Conservation (phyloP, 768 basidiomycete species). For the Gyrodon lividus region DNA sequence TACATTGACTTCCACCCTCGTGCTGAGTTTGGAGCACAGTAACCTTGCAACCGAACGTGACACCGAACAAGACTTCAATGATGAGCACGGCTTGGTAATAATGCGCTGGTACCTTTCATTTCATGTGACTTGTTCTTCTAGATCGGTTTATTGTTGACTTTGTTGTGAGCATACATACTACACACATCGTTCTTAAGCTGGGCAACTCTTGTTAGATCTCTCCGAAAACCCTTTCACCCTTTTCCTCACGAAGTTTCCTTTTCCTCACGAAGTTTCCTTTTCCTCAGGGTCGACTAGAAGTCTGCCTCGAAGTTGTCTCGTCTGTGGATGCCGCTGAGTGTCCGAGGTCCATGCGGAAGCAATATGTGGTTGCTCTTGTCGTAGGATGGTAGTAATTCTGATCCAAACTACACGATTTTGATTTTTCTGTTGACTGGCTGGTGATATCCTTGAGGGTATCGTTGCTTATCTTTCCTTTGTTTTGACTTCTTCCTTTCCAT, state of each 20-base stretch:
- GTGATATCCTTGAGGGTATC: slow-evolving; percentile 3
- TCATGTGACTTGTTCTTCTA: neutral
- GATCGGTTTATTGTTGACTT: neutral
- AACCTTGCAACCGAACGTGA: neutral
- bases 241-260: neutral
- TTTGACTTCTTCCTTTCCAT: slow-evolving; percentile 10
- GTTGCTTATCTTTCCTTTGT: slow-evolving; percentile 15
- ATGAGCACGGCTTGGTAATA: neutral
- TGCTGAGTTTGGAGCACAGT: neutral
- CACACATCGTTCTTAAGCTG: neutral
- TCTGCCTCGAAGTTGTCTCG: neutral
- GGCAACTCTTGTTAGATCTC: neutral
- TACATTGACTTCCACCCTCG: neutral
- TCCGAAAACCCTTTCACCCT: neutral
- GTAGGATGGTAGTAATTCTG: neutral
- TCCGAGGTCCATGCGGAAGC: slow-evolving; percentile 18
- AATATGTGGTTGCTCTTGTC: neutral
- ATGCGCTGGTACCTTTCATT: neutral
- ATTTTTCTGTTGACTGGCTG: slow-evolving; percentile 1
- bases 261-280: neutral
- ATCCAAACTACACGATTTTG: slow-evolving; percentile 7
- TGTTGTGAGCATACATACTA: neutral
- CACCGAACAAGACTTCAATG: neutral
- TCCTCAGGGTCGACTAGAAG: neutral
- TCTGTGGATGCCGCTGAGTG: neutral